These are phyloP conservation scores for Pichia sp. DNA, from an alignment of 1,139 yeast genomes.

Conservation along the genomic window DNA sequence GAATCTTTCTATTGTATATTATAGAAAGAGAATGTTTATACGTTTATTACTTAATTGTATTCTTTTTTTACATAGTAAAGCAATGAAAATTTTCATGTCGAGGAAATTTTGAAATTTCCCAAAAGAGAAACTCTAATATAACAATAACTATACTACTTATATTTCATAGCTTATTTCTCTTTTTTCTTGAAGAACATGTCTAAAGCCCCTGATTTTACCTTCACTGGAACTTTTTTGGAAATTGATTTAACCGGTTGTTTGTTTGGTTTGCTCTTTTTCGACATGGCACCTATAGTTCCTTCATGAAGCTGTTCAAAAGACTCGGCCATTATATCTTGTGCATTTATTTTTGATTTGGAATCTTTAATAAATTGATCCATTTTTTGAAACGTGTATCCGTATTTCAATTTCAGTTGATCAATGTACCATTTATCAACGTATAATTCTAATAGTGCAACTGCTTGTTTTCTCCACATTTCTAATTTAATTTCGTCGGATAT, in stretches of 20 bases:
- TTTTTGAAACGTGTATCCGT: neutral
- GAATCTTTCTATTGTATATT: neutral
- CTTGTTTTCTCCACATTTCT: constrained; percentile 16
- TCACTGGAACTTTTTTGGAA: constrained; percentile 35
- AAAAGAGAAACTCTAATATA: neutral
- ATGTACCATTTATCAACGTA: constrained; percentile 23
- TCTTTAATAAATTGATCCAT: neutral
- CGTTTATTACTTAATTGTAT: no score
- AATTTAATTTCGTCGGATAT: constrained; percentile 7
- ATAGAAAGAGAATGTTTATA: neutral
- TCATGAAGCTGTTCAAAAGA: constrained; percentile 9
- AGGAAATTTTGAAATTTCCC: constrained; percentile 1
- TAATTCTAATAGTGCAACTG: constrained; percentile 23
- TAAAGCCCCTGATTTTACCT: constrained; percentile 53
- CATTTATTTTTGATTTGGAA: neutral
- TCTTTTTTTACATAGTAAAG: neutral
- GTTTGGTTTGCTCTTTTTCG: constrained; percentile 20
- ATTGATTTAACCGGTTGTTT: constrained; percentile 13
- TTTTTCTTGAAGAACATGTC: constrained; percentile 46
- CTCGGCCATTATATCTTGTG: constrained; percentile 5
- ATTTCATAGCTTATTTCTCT: neutral
- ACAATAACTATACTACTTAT: neutral
- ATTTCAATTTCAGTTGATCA: neutral
- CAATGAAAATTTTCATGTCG: constrained; percentile 6
- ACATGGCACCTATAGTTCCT: constrained; percentile 2